A percentile compares a stretch with the other conserved stretches of the same genome.
phyloP scores from a whole-genome alignment of 2,329 filamentous ascomycete genomes.

The Ophiostoma sp. region DNA sequence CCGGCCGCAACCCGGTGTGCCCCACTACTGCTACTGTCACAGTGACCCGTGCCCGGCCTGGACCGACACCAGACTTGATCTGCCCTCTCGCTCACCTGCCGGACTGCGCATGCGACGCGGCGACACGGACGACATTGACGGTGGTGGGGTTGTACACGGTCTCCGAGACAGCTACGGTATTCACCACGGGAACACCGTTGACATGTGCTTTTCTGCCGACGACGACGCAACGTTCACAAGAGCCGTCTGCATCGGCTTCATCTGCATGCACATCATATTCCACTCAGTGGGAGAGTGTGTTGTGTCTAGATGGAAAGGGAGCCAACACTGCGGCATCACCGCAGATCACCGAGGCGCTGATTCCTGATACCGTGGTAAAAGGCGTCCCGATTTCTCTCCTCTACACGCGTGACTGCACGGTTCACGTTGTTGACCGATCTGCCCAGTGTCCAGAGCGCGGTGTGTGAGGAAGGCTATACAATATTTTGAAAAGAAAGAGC shows the following conservation, averaged over 20 bases:
- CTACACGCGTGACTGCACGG: not conserved
- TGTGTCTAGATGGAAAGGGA: not conserved
- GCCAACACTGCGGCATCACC: not conserved
- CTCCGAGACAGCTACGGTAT: slow-evolving; percentile 44
- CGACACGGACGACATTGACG: slow-evolving; percentile 33
- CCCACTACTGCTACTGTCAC: slow-evolving; percentile 1
- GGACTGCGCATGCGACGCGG: not conserved
- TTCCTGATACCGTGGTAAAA: not conserved
- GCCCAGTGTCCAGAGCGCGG: not conserved
- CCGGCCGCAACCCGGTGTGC: slow-evolving; percentile 18
- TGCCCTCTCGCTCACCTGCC: not conserved
- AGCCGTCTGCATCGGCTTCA: slow-evolving; percentile 24
- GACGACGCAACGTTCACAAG: not conserved
- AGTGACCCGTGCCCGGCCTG: not conserved
- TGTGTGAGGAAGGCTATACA: not conserved
- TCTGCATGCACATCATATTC: not conserved
- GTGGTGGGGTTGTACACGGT: slow-evolving; percentile 46
- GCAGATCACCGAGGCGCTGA: not conserved
- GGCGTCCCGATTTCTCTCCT: not conserved
- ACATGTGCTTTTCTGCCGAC: slow-evolving; percentile 34
- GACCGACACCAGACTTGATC: not conserved
- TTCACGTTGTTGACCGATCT: not conserved
- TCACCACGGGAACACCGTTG: slow-evolving; percentile 42
- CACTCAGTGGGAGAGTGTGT: not conserved
- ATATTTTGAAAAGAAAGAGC: too few relatives aligned